These are phyloP conservation scores for Jaltomata sinuosa DNA, from an alignment of 257 asterid species.

Conservation along the genomic window DNA sequence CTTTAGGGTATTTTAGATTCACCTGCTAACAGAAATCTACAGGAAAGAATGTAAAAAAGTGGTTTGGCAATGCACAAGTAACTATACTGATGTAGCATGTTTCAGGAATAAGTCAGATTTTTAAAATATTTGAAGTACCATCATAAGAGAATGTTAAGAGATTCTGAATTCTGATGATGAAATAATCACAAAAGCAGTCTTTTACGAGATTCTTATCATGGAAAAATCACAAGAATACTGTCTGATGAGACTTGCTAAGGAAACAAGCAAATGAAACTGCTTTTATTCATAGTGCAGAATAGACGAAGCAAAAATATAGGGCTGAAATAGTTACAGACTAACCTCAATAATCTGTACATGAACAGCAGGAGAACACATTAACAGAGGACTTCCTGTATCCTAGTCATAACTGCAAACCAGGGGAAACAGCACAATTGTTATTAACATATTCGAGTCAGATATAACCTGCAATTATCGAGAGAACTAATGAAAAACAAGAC, in stretches of 20 bases:
- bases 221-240: background rate
- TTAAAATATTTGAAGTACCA: background rate
- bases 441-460: background rate
- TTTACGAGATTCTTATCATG: background rate
- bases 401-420: background rate
- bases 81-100: background rate
- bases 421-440: background rate
- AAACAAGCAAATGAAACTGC: background rate
- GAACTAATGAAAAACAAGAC: background rate
- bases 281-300: background rate
- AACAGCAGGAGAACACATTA: background rate
- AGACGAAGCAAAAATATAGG: background rate
- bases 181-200: background rate
- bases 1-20: background rate
- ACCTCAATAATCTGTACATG: constrained; percentile 15
- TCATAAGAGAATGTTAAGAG: background rate
- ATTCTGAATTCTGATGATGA: background rate
- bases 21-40: background rate
- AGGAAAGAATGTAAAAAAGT: background rate
- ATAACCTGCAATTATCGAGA: constrained; percentile 25
- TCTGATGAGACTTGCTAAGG: background rate
- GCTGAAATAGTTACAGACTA: background rate
- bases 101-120: background rate
- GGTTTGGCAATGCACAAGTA: background rate
- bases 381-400: background rate